These are phyloP conservation scores for Botrytis squamosa DNA, from an alignment of 2,329 filamentous ascomycete species.

Conservation along the genomic window DNA sequence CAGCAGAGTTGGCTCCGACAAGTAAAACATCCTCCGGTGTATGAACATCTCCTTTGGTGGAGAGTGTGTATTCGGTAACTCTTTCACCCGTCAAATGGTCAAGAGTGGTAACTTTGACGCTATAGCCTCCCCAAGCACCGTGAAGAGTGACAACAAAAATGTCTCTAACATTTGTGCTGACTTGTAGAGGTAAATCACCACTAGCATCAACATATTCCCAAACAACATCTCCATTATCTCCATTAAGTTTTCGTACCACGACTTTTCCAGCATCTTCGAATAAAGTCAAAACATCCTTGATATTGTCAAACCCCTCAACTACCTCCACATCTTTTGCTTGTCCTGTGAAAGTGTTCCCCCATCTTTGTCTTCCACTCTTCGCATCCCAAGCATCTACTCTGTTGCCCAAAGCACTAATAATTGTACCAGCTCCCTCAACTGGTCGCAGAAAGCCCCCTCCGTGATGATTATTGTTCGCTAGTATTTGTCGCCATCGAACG, in stretches of 20 bases:
- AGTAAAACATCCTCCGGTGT: conserved; percentile 65
- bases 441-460: conserved; percentile 56
- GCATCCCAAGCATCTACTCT: conserved; percentile 81
- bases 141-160: conserved; percentile 78
- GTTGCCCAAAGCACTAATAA: conserved; percentile 70
- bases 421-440: conserved; percentile 74
- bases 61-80: conserved; percentile 67
- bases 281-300: conserved; percentile 72
- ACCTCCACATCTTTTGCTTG: conserved; percentile 71
- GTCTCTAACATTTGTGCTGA: conserved; percentile 66
- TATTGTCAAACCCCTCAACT: conserved; percentile 56
- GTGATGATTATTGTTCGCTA: conserved; percentile 46
- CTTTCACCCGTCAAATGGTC: conserved; percentile 72
- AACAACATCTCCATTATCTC: conserved; percentile 66
- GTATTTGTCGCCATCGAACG: conserved; percentile 82
- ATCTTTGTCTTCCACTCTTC: conserved; percentile 73
- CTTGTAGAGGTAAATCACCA: conserved; percentile 70
- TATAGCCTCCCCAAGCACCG: conserved; percentile 66
- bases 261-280: conserved; percentile 56
- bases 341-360: conserved; percentile 64
- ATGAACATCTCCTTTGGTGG: conserved; percentile 71
- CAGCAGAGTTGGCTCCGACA: conserved; percentile 72
- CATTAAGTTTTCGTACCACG: conserved; percentile 69
- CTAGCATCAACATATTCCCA: conserved; percentile 75
- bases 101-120: conserved; percentile 71